Base-by-base conservation (phyloP, 495 filamentous ascomycete genomes). In the Hypoxylon lienhwacheense region DNA sequence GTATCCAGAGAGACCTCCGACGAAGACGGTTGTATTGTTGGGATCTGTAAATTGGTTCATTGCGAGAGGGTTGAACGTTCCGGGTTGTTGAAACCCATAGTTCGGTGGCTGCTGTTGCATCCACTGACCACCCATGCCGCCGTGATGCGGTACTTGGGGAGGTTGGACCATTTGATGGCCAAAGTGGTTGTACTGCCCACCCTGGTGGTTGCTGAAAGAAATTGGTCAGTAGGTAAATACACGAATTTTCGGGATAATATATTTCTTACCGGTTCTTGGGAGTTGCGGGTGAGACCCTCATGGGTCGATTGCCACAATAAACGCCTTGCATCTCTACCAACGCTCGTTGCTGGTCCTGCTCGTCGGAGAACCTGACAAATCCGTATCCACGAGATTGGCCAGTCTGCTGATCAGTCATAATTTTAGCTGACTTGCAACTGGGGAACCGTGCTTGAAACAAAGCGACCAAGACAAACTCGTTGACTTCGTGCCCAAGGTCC, bases 31-130 rank as follows among this genome's bases (percentile, higher is more conserved):
- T 36, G 93, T 99, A 78, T 99, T 99, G 81, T 99, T 99, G n/a
- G 93, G 93, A 64, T 99, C 93, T 24, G 93, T 99, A 76, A 99
- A 99, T 73, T 99, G 93, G 73, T 99, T 99, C 93, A 99, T 99
- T 53, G 85, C 81, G 54, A 77, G 66, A 0, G 75, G 74, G 51
- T 77, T 78, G 60, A 71, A 77, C 0, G 63, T 59, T n/a, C 62
- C 61, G 1, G 58, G 50, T 34, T 58, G 62, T 31, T 63, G 62
- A 20, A 54, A 64, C 49, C 87, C 88, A 69, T 90, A 92, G 77
- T 85, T 47, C 5, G 60, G 49, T 1, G 63, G 65, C 15, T 62
- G 63, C 43, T 55, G 62, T 34, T 73, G 73, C 46, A 72, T 51
- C 55, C 70, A 68, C 10, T 65, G 63, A 47, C 68, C 72, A 49